These are phyloP conservation scores for Calocybe cyanea DNA, from an alignment of 768 basidiomycete genomes.

Conservation along the genomic window DNA sequence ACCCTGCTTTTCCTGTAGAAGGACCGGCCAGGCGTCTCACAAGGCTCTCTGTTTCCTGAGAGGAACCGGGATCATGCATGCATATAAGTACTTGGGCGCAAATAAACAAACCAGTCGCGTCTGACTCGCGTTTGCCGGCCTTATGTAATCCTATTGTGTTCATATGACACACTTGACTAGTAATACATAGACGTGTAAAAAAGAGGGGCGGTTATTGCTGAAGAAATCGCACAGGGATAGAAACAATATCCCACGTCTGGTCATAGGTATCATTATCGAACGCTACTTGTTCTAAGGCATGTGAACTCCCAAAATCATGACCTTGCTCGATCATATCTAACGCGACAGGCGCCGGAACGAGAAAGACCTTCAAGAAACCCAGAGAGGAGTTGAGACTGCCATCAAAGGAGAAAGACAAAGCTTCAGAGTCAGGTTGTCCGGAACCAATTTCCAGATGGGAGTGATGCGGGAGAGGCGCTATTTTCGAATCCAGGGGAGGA, in stretches of 20 bases:
- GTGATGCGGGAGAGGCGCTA: constrained; percentile 42
- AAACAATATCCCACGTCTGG: constrained; percentile 29
- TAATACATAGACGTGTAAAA: too few relatives aligned
- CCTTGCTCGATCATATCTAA: constrained; percentile 41
- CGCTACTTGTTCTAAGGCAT: background rate
- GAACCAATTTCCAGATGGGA: constrained; percentile 38
- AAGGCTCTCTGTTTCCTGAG: constrained; percentile 67
- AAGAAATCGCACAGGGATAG: constrained; percentile 24
- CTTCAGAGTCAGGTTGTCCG: constrained; percentile 40
- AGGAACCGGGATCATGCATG: constrained; percentile 22
- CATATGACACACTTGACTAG: too few relatives aligned
- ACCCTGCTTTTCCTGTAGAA: constrained; percentile 89
- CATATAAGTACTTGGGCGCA: too few relatives aligned
- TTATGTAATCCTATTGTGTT: too few relatives aligned
- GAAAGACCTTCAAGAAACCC: constrained; percentile 56
- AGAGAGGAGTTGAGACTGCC: constrained; percentile 35
- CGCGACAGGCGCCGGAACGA: constrained; percentile 47
- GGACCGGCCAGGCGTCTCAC: constrained; percentile 82
- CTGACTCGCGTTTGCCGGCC: too few relatives aligned
- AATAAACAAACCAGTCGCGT: too few relatives aligned
- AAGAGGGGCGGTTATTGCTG: background rate
- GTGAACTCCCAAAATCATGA: background rate
- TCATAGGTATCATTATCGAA: background rate
- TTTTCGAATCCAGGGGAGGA: constrained; percentile 30
- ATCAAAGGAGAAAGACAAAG: constrained; percentile 40